Evolutionary conservation across 768 basidiomycete genomes (phyloP), one percentile per base, ranked within the genome.

Genomic region (Dacryopinax primogenitus): DNA sequence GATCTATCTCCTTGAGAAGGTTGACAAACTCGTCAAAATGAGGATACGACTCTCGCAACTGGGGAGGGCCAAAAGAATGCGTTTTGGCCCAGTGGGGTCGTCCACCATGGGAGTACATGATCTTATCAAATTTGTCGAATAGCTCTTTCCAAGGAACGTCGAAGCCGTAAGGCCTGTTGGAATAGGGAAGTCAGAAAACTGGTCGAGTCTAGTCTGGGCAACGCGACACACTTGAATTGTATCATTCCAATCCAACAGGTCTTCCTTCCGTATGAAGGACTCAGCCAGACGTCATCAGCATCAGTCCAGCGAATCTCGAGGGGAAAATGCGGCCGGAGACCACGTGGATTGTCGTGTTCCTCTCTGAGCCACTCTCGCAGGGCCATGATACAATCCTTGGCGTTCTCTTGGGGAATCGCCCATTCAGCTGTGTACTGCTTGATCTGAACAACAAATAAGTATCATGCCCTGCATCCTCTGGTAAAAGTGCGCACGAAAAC

Each of bases 81-180:
- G 90, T 82, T 75, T 98, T 98, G 0, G 93, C 95, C 95, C 95
- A 98, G 77, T 98, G 95, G 9, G 95, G 93, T 62, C 90, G 81
- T 3, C 92, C 95, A 41, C 81, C 80, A 75, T 92, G 81, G 28
- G 78, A 79, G 21, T 77, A 73, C 66, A 94, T 72, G 70, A 92
- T 87, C 15, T 73, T 70, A 72, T 94, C 90, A 72, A 90, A 96
- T 30, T 79, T 80, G 45, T 79, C 76, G 74, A 97, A 95, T 62
- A 91, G 78, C 65, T 79, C 76, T 65, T 84, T 84, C 77, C 95
- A 96, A 16, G 90, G 87, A 3, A 92, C 85, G 58, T 85, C 83
- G 66, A 86, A 79, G 9, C 87, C 87, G 72, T 93, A 97, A 1
- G 93, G 92, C 71, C 93, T 95, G 69, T 39, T 18, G 18, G 23